Base-by-base conservation (phyloP, 805 yeast species). In the Cyberlindnera maritima region DNA sequence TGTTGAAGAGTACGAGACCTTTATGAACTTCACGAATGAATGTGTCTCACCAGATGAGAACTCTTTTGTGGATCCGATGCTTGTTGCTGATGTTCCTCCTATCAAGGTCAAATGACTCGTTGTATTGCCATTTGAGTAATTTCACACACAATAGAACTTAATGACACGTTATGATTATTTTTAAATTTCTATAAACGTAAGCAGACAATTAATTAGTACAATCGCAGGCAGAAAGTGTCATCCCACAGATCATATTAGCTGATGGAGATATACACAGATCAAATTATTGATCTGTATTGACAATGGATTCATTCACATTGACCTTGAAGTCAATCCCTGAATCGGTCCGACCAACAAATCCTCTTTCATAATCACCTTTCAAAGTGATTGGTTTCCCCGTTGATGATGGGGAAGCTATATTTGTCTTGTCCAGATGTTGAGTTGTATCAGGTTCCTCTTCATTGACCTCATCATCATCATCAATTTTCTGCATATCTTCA, bases 1-100 rank as follows among this genome's bases (percentile, higher is more conserved):
- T 36, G 74, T 77, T 19, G 73, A 71, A 47, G 85, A 79, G 53
- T 75, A 79, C 70, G 75, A 75, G 46, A 43, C 52, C 13, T 63
- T 43, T 37, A 39, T 48, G 44, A 35, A 48, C 13, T 69, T 33
- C 59, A 74, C 48, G 58, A 57, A 43, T 23, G 53, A 43, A n/a
- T 35, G 39, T 33, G 44, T 43, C 20, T 5, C 39, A 1, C 28
- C 45, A 25, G 53, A 52, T 21, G 56, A 45, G 21, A 19, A 31
- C 31, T 17, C 43, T 4, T 52, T 52, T 29, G 35, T 40, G 29
- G 55, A 52, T 25, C 56, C 56, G 4, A 42, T 49, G 53, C 32
- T 52, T 23, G 44, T 43, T 15, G 49, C 49, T 13, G 53, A 49
- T 21, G 42, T 49, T 15, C 53, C 53, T 17, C 49, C 47, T 14